Percentiles rank a stretch among this genome's conserved stretches.
Conservation (phyloP, 2,329 filamentous ascomycete genomes). For the Ambrosiella xylebori region DNA sequence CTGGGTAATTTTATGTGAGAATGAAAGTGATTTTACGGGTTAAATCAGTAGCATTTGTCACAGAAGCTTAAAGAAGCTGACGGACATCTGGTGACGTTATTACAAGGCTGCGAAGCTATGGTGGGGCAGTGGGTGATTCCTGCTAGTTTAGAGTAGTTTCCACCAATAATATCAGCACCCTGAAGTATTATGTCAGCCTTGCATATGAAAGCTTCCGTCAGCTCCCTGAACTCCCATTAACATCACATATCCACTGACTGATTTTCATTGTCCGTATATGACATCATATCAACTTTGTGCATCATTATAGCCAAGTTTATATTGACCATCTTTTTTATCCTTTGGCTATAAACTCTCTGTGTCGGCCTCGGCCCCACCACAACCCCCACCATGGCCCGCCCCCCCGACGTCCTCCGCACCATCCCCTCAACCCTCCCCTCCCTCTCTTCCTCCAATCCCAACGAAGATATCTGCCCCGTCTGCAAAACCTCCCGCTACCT, state of each 20-base stretch:
- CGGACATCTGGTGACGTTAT: neutral
- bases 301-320: neutral
- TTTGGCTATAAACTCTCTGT: neutral
- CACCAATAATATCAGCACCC: slow-evolving; percentile 15
- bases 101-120: slow-evolving; percentile 18
- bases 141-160: neutral
- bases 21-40: no score
- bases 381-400: slow-evolving; percentile 16
- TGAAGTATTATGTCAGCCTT: slow-evolving; percentile 1
- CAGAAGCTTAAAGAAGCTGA: no score
- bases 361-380: neutral
- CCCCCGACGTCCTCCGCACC: slow-evolving; percentile 14
- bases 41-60: no score
- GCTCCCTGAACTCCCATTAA: no score
- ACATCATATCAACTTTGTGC: neutral
- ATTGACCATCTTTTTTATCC: neutral
- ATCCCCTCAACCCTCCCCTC: slow-evolving; percentile 9
- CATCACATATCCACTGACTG: no score
- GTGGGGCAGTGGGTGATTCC: neutral
- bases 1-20: no score
- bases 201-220: neutral
- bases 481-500: slow-evolving; percentile 96
- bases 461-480: slow-evolving; percentile 72
- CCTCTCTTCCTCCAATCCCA: slow-evolving; percentile 17
- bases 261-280: no score